A percentile compares a stretch with the other conserved stretches of the same genome.
Conservation (phyloP, 306 rosid species). For the Trichosanthes truncata region DNA sequence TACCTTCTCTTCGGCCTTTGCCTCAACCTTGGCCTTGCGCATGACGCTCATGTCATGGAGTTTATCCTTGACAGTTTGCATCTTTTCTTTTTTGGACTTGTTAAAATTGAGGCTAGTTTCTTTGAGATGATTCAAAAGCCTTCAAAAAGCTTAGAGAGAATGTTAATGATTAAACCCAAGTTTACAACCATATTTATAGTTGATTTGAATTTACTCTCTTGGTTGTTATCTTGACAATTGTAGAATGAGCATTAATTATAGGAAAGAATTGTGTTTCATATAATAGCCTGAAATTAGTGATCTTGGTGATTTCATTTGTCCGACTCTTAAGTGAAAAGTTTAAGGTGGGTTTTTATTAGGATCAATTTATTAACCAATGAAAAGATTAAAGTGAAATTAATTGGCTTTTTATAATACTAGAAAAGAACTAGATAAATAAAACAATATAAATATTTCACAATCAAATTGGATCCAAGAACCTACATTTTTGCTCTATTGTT, state of each 20-base stretch:
- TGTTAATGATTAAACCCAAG: background rate
- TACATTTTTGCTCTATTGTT: no score
- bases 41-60: constrained; percentile 32
- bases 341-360: background rate
- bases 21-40: constrained; percentile 54
- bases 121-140: background rate
- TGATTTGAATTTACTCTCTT: background rate
- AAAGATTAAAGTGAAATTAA: background rate
- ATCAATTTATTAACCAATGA: background rate
- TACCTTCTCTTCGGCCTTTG: constrained; percentile 69
- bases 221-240: background rate
- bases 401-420: background rate
- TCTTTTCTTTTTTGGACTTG: constrained; percentile 2
- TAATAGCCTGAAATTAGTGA: background rate
- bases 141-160: background rate
- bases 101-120: background rate
- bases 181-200: background rate
- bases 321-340: background rate
- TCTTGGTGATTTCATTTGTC: background rate
- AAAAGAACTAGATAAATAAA: no score
- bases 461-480: background rate
- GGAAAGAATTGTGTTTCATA: background rate
- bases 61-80: constrained; percentile 77
- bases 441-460: background rate
- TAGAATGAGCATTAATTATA: background rate